These are phyloP conservation scores for Nidularia pulvinata DNA, from an alignment of 768 basidiomycete species.

Conservation along the genomic window DNA sequence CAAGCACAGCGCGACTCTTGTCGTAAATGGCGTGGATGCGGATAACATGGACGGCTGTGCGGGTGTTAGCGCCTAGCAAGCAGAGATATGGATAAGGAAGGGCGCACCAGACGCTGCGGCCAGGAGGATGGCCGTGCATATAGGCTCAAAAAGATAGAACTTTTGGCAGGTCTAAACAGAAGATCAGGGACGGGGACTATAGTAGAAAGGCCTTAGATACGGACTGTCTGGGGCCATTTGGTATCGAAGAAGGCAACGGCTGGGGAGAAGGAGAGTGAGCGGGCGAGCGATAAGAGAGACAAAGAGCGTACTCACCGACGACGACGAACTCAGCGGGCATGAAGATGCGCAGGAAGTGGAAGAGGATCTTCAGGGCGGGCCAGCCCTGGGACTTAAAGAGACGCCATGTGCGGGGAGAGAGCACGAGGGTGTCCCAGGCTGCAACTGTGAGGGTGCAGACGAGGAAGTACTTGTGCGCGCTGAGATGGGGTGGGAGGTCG, in stretches of 20 bases:
- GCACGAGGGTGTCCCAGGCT: slow-evolving; percentile 88
- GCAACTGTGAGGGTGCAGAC: slow-evolving; percentile 90
- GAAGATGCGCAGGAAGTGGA: slow-evolving; percentile 71
- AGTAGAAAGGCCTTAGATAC: slow-evolving; percentile 11
- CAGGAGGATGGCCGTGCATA: slow-evolving; percentile 79
- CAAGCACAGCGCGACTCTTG: slow-evolving; percentile 53
- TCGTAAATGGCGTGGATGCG: slow-evolving; percentile 82
- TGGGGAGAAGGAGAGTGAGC: slow-evolving; percentile 19
- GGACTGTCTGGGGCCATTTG: slow-evolving; percentile 53
- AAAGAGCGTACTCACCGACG: slow-evolving; percentile 47
- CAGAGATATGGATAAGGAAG: neutral
- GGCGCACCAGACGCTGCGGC: slow-evolving; percentile 62
- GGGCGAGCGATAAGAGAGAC: neutral
- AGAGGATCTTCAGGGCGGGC: slow-evolving; percentile 78
- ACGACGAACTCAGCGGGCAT: slow-evolving; percentile 82
- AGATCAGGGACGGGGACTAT: neutral
- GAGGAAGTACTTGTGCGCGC: slow-evolving; percentile 87
- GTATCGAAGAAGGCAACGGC: slow-evolving; percentile 88
- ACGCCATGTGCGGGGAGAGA: slow-evolving; percentile 78
- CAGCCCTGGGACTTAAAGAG: slow-evolving; percentile 65
- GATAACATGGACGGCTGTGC: slow-evolving; percentile 66
- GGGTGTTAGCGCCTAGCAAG: slow-evolving; percentile 1
- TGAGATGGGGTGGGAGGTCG: slow-evolving; percentile 74
- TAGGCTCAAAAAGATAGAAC: slow-evolving; percentile 87
- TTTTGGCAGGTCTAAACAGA: slow-evolving; percentile 50